Evolutionary conservation across 2,329 filamentous ascomycete species (phyloP).

Genomic region (Sphaerulina vaccinii): DNA sequence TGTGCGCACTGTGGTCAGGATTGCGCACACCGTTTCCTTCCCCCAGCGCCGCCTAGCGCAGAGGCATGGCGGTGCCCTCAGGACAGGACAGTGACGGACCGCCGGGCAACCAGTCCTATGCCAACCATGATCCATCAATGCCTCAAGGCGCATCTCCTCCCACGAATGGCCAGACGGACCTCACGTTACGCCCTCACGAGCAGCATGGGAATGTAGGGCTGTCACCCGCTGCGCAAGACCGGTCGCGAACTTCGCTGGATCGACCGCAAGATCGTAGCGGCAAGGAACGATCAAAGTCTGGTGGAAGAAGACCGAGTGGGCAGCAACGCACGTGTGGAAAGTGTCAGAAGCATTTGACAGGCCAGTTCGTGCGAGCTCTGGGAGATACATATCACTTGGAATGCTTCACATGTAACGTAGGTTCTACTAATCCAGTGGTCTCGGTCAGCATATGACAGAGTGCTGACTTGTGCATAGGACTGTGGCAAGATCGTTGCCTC

Average conservation of each 20-base stretch:
- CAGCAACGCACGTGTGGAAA: slow-evolving; percentile 65
- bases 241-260: slow-evolving; percentile 18
- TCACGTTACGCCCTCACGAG: slow-evolving; percentile 21
- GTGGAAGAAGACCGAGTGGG: slow-evolving; percentile 33
- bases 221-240: slow-evolving; percentile 17
- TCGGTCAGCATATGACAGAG: neutral
- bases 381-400: slow-evolving; percentile 95
- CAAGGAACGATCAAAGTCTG: slow-evolving; percentile 30
- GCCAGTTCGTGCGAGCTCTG: slow-evolving; percentile 92
- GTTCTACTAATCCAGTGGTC: slow-evolving; percentile 36
- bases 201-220: slow-evolving; percentile 4
- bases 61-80: slow-evolving; percentile 33
- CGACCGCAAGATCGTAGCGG: slow-evolving; percentile 24
- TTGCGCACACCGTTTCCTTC: slow-evolving; percentile 13
- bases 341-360: slow-evolving; percentile 81
- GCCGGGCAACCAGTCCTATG: slow-evolving; percentile 28
- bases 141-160: slow-evolving; percentile 15
- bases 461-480: slow-evolving; percentile 62
- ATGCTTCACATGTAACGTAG: slow-evolving; percentile 94
- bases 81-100: slow-evolving; percentile 26
- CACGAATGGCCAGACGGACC: slow-evolving; percentile 22
- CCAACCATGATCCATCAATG: slow-evolving; percentile 20
- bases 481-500: slow-evolving; percentile 96
- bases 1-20: slow-evolving; percentile 12
- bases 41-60: slow-evolving; percentile 19